Evolutionary conservation across 1,284 basidiomycete species (phyloP), one percentile per base, ranked within the genome.

Genomic region (Afroboletus lepidellus): DNA sequence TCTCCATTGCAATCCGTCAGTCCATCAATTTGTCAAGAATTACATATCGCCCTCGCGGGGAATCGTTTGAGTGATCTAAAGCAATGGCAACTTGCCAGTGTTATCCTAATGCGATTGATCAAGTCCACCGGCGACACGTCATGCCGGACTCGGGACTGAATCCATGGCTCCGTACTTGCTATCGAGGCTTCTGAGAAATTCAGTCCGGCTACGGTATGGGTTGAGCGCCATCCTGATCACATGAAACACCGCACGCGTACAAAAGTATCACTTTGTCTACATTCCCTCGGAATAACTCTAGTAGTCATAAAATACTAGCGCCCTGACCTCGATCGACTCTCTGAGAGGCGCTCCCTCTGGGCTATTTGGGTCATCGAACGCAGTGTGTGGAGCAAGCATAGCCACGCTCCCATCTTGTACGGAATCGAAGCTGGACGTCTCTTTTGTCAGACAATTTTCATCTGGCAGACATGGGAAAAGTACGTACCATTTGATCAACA

Each of bases 401-500:
- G 76, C 72, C 12, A 76, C 69, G 38, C 61, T 69, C n/a, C 66
- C 72, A 42, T 74, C 74, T 39, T 59, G 55, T 37, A 56, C 41
- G 15, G 57, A 53, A 48, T 57, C 58, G 12, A 55, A 57, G 36
- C 53, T 45, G 43, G 20, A 37, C 5, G 6, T 34, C 9, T 16
- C 15, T 33, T 34, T 5, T 2, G 25, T 58, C 38, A 41, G 16
- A 27, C 13, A 7, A 1, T 24, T n/a, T 5, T 32, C 37, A 45
- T 3, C 23, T 36, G 36, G 23, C 18, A n/a, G n/a, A n/a, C 4
- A 23, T n/a, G 4, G 23, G 15, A 37, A 21, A 36, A 12, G n/a
- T 16, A 57, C 71, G 48, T 58, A 75, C 70, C 78, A 79, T 59
- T 81, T 80, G 34, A 80, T 73, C 39, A 80, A 64, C 6, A 76